phyloP scores from a whole-genome alignment of 768 basidiomycete species.

The Exsudoporus frostii region DNA sequence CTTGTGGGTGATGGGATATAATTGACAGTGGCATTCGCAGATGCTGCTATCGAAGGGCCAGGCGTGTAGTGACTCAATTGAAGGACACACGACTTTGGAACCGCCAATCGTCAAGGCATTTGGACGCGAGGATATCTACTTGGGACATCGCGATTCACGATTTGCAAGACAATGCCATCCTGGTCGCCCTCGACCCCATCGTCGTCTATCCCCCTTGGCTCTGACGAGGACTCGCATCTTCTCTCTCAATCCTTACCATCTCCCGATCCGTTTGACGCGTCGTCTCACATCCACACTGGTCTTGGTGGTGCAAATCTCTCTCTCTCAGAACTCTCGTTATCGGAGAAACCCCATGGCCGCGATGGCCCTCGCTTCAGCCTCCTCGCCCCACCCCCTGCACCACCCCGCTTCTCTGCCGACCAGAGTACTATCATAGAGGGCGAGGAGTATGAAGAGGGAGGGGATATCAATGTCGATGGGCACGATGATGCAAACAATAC shows the following conservation, averaged over 20 bases:
- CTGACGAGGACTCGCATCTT: slow-evolving; percentile 36
- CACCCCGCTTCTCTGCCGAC: slow-evolving; percentile 16
- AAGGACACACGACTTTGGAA: background rate
- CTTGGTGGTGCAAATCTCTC: slow-evolving; percentile 52
- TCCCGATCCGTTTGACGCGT: slow-evolving; percentile 29
- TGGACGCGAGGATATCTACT: background rate
- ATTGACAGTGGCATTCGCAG: background rate
- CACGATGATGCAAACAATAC: slow-evolving; percentile 23
- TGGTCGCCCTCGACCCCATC: slow-evolving; percentile 32
- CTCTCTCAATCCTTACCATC: slow-evolving; percentile 47
- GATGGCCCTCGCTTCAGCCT: slow-evolving; percentile 34
- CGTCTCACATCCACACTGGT: slow-evolving; percentile 36
- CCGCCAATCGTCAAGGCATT: background rate
- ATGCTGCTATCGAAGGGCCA: background rate
- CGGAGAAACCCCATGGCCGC: slow-evolving; percentile 30
- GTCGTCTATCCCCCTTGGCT: slow-evolving; percentile 22
- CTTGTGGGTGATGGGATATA: too few species aligned
- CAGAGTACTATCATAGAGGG: slow-evolving; percentile 26
- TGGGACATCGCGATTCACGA: background rate
- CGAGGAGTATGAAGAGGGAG: slow-evolving; percentile 21
- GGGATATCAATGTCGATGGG: slow-evolving; percentile 4
- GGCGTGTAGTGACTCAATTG: too few species aligned
- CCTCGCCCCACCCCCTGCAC: slow-evolving; percentile 28
- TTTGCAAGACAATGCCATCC: slow-evolving; percentile 20
- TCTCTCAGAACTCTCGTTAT: slow-evolving; percentile 52